Conservation (phyloP, 192 early-diverging fungal species). For the Paraglomus occultum region DNA sequence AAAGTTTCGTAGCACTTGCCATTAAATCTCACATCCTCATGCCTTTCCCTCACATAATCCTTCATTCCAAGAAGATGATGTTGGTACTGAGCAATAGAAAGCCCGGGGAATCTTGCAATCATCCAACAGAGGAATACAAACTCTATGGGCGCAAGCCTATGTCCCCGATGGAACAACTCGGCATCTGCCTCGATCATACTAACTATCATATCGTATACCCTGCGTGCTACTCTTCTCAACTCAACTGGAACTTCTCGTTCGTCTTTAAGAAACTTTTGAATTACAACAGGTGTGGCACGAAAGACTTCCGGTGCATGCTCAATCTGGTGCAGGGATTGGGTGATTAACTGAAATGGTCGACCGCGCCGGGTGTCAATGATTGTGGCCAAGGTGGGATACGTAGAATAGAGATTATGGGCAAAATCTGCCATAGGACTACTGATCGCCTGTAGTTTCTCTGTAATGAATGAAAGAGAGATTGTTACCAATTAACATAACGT, state of each 20-base stretch:
- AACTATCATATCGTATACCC: conserved; percentile 17
- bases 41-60: conserved; percentile 19
- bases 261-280: conserved; percentile 21
- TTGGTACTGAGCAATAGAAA: conserved; percentile 27
- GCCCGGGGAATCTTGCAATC: conserved; percentile 15
- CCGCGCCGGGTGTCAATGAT: conserved; percentile 25
- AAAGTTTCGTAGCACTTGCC: conserved; percentile 21
- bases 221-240: not conserved
- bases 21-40: conserved; percentile 28
- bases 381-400: conserved; percentile 1
- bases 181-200: conserved; percentile 24
- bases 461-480: conserved; percentile 1
- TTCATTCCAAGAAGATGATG: conserved; percentile 24
- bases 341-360: conserved; percentile 28
- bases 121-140: conserved; percentile 25
- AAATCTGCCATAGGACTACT: conserved; percentile 31
- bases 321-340: conserved; percentile 30
- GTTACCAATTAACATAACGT: no score
- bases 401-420: conserved; percentile 17
- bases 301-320: conserved; percentile 22
- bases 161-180: conserved; percentile 23
- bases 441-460: conserved; percentile 32
- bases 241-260: conserved; percentile 21
- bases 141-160: conserved; percentile 25
- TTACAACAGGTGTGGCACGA: conserved; percentile 17